Evolutionary conservation across 2,329 filamentous ascomycete species (phyloP).

Genomic region (Didymellaceae sp.): DNA sequence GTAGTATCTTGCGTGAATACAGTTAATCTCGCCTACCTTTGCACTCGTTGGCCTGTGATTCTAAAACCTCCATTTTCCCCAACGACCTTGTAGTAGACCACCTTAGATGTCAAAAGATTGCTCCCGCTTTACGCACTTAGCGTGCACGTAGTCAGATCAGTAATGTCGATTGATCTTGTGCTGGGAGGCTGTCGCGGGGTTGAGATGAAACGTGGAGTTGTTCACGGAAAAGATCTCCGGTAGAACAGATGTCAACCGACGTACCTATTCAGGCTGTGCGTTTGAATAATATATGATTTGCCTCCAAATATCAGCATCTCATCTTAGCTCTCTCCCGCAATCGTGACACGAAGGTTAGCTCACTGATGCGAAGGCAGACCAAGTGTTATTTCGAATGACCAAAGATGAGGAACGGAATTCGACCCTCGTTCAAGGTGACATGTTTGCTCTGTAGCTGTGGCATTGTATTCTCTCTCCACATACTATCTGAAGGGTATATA

Average conservation of each 20-base stretch:
- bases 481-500: conserved; percentile 16
- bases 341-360: too few relatives aligned
- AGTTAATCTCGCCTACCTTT: too few relatives aligned
- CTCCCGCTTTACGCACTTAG: too few relatives aligned
- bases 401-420: too few relatives aligned
- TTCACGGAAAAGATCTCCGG: conserved; percentile 17
- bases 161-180: not conserved
- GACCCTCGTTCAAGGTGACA: too few relatives aligned
- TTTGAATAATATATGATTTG: too few relatives aligned
- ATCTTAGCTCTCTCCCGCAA: too few relatives aligned
- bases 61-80: conserved; percentile 1
- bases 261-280: too few relatives aligned
- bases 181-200: conserved; percentile 6
- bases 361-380: too few relatives aligned
- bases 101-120: too few relatives aligned
- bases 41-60: not conserved
- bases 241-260: not conserved
- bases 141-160: not conserved
- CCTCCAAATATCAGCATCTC: too few relatives aligned
- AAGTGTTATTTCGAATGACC: too few relatives aligned
- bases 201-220: not conserved
- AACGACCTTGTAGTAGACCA: not conserved
- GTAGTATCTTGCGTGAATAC: not conserved
- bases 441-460: conserved; percentile 9
- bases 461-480: conserved; percentile 11